Evolutionary conservation across 2,329 filamentous ascomycete species (phyloP), one percentile per base, ranked within the genome.

Genomic region (Coniochaeta sp.): DNA sequence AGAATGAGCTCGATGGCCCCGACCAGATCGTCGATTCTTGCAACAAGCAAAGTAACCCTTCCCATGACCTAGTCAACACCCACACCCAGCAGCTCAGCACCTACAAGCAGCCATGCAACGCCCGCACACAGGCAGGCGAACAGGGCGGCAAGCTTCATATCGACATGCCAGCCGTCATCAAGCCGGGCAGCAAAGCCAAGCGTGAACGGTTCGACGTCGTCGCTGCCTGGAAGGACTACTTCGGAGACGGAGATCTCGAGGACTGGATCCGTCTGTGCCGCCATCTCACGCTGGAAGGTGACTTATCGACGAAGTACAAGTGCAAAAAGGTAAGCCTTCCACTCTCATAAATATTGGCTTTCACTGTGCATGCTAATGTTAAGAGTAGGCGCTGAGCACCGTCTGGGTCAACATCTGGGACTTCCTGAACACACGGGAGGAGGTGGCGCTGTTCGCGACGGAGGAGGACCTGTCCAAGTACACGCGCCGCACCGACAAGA

Each of bases 391-490:
- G 3, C 67, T 81, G 1, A 66, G 65, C 17, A 64, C 56, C 0
- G 68, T 81, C 5, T 74, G 76, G 66, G 72, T 83, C 61, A 83
- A 83, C 61, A 81, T 83, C 36, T 62, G 61, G 28, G 80, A 83
- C 66, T 78, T 83, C 60, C 67, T 83, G 6, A 62, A 69, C 7
- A 40, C 61, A 0, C 75, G 73, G 11, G 59, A 74, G 5, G 63
- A 64, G 14, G 28, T 2, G 1, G 7, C 57, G 0, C 70, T 67
- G 36, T 81, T 79, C 63, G 8, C n/a, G 1, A 76, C 44, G 59
- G 60, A 70, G 24, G 1, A 6, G 0, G 65, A 67, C 3, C 73
- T 83, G 1, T 62, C 69, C 0, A 5, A 57, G 0, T 79, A 78
- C 64, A 79, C 76, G 1, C 44, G 60, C 0, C 43, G 58, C 0